Conservation (phyloP, 2,329 filamentous ascomycete species). For the Paecilomyces fulvus region DNA sequence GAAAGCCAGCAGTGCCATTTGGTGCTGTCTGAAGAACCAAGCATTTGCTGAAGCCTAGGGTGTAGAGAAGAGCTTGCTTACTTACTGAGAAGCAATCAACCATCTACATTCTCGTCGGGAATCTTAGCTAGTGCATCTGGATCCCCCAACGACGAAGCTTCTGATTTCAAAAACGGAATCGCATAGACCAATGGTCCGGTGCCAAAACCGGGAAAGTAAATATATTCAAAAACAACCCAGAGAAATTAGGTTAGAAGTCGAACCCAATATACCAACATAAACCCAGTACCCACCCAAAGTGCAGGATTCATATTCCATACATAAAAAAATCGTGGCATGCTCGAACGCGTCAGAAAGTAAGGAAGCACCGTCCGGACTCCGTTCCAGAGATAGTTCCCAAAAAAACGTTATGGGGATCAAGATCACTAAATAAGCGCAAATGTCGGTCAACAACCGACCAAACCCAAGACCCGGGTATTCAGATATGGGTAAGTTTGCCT, state of each 20-base stretch:
- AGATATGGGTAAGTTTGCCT: neutral
- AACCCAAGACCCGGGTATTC: neutral
- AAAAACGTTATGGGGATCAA: neutral
- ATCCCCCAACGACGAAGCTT: no score
- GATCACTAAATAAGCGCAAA: neutral
- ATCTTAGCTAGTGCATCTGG: no score
- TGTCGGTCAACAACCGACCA: neutral
- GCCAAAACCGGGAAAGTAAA: neutral
- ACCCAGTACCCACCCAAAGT: neutral
- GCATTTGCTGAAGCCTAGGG: no score
- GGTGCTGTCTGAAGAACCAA: no score
- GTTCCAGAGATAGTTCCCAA: neutral
- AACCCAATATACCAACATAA: neutral
- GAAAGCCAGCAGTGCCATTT: no score
- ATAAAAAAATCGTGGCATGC: neutral
- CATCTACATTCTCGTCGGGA: no score
- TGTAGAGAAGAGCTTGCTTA: no score
- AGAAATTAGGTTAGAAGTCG: neutral
- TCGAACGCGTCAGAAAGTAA: neutral
- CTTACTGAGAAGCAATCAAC: no score
- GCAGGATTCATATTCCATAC: neutral
- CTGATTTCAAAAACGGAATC: no score
- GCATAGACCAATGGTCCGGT: no score
- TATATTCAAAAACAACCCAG: neutral
- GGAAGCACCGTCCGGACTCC: neutral